A percentile compares a stretch with the other conserved stretches of the same genome.
Evolutionary conservation across 176 grass and related monocot genomes (phyloP).

Genomic region (Ampelocalamus luodianensis): DNA sequence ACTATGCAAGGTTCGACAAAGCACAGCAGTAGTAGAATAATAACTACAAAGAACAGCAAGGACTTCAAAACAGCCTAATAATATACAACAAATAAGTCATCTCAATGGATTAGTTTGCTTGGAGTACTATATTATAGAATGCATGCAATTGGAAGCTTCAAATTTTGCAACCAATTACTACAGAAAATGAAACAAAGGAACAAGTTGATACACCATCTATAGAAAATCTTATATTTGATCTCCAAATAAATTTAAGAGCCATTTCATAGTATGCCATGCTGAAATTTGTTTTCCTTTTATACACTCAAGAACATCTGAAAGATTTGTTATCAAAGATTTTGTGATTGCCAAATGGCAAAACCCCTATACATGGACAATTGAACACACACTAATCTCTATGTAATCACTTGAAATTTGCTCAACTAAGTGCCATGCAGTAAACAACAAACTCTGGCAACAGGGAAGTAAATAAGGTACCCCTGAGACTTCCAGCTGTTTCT

Average conservation of each 20-base stretch:
- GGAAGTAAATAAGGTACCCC: slow-evolving; percentile 30
- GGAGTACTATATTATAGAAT: neutral
- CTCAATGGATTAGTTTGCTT: neutral
- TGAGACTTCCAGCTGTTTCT: slow-evolving; percentile 42
- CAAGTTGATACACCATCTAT: neutral
- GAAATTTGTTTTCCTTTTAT: neutral
- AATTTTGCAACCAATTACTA: neutral
- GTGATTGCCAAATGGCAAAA: slow-evolving; percentile 23
- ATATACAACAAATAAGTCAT: slow-evolving; percentile 4
- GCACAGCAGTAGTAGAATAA: neutral
- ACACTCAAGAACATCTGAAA: slow-evolving; percentile 31
- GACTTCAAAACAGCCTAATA: slow-evolving; percentile 29
- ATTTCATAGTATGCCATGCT: neutral
- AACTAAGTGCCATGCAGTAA: slow-evolving; percentile 12
- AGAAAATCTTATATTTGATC: slow-evolving; percentile 6
- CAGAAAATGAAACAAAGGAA: slow-evolving; percentile 5
- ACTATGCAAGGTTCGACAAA: slow-evolving; percentile 9
- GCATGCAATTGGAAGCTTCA: slow-evolving; percentile 25
- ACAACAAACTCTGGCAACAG: slow-evolving; percentile 24
- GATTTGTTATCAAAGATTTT: slow-evolving; percentile 16
- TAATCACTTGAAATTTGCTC: slow-evolving; percentile 32
- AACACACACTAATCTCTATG: slow-evolving; percentile 15
- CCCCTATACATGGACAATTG: neutral
- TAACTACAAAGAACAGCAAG: slow-evolving; percentile 16
- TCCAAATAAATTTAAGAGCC: neutral